Evolutionary conservation across 2,329 filamentous ascomycete genomes (phyloP).

Genomic region (Hymenoscyphus salicellus): DNA sequence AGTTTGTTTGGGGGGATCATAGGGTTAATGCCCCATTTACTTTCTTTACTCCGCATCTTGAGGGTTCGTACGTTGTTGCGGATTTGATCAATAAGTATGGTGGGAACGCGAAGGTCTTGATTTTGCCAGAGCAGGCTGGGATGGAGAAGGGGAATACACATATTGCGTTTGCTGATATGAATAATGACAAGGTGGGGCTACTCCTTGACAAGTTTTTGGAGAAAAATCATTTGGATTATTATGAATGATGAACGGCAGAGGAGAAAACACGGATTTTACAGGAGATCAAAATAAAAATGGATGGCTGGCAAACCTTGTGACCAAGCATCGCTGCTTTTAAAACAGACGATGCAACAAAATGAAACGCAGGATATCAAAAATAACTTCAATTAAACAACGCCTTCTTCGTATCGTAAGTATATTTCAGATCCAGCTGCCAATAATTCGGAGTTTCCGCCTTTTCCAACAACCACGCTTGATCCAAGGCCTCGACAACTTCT

Average conservation of each 20-base stretch:
- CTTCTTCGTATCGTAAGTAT: no score
- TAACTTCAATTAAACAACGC: no score
- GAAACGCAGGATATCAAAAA: no score
- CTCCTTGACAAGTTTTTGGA: constrained; percentile 16
- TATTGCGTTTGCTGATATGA: constrained; percentile 20
- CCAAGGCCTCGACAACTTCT: no score
- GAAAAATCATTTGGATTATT: constrained; percentile 12
- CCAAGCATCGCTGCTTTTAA: no score
- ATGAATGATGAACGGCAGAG: not conserved
- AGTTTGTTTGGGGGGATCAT: constrained; percentile 22
- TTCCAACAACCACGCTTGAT: no score
- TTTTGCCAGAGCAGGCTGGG: constrained; percentile 10
- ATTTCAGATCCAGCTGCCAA: no score
- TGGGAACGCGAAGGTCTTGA: constrained; percentile 16
- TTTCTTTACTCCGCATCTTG: not conserved
- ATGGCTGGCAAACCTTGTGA: no score
- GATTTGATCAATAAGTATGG: constrained; percentile 19
- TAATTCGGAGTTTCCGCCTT: no score
- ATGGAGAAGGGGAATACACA: constrained; percentile 17
- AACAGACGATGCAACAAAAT: no score
- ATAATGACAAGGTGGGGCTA: constrained; percentile 17
- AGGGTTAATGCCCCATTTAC: not conserved
- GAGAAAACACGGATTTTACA: no score
- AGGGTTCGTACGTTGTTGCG: constrained; percentile 8
- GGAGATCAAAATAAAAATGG: no score